Evolutionary conservation across 441 rosid genomes (phyloP).

Genomic region (Viola pubescens): DNA sequence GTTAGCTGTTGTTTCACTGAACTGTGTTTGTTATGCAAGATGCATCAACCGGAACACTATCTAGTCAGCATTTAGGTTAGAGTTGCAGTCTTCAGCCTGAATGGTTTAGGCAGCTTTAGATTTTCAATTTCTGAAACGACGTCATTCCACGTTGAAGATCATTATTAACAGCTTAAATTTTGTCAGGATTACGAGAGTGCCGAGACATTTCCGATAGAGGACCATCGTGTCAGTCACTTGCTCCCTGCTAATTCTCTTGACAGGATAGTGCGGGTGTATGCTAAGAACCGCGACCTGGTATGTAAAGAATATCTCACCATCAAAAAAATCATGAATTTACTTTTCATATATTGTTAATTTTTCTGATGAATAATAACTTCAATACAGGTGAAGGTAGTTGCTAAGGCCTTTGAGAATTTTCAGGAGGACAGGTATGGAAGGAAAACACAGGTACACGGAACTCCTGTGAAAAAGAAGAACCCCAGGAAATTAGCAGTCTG

Average conservation of each 20-base stretch:
- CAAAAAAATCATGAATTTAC: neutral
- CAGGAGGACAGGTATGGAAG: slow-evolving; percentile 42
- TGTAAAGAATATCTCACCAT: slow-evolving; percentile 9
- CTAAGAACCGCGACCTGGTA: slow-evolving; percentile 67
- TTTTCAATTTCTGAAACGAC: neutral
- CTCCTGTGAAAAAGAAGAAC: slow-evolving; percentile 48
- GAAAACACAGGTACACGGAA: slow-evolving; percentile 46
- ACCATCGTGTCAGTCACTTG: slow-evolving; percentile 48
- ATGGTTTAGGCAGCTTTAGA: neutral
- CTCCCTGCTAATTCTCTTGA: slow-evolving; percentile 53
- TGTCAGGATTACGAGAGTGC: slow-evolving; percentile 43
- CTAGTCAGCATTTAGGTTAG: no score
- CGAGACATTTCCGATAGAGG: slow-evolving; percentile 34
- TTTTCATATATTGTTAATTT: neutral
- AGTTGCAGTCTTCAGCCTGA: neutral
- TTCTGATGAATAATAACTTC: slow-evolving; percentile 4
- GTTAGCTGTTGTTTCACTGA: no score
- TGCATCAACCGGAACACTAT: no score
- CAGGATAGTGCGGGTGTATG: slow-evolving; percentile 60
- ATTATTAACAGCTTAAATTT: slow-evolving; percentile 14
- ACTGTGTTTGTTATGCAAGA: no score
- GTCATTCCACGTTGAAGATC: neutral
- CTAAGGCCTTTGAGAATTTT: slow-evolving; percentile 50
- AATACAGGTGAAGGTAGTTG: slow-evolving; percentile 44
- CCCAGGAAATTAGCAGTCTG: slow-evolving; percentile 5